phyloP scores from a whole-genome alignment of 371 early-diverging fungal genomes.

The Lichtheimia corymbifera region DNA sequence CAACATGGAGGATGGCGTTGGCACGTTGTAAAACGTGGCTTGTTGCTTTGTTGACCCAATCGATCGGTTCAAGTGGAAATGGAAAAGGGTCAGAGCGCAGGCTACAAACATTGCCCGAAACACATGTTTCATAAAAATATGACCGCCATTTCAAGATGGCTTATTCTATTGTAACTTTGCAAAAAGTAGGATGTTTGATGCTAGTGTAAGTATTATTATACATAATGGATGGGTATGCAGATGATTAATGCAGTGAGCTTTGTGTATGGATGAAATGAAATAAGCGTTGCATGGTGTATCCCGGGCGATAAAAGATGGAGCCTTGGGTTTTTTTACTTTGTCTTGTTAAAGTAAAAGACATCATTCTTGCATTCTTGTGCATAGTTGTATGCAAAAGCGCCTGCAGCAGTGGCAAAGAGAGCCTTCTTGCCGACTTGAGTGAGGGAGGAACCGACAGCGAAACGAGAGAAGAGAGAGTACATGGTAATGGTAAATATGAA shows the following conservation, averaged over 20 bases:
- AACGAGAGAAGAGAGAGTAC: conserved; percentile 24
- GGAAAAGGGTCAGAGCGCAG: too few species aligned
- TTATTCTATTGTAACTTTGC: background rate
- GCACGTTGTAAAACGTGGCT: too few species aligned
- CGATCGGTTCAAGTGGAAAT: too few species aligned
- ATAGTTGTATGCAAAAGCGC: conserved; percentile 29
- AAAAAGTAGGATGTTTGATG: background rate
- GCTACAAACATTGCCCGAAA: too few species aligned
- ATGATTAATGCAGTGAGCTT: too few species aligned
- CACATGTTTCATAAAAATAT: too few species aligned
- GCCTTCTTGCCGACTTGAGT: conserved; percentile 23
- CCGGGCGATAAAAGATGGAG: background rate
- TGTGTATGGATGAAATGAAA: background rate
- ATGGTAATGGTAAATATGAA: conserved; percentile 2
- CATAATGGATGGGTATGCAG: background rate
- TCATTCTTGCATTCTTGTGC: conserved; percentile 51
- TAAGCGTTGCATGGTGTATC: background rate
- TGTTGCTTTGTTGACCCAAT: too few species aligned
- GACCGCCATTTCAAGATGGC: too few species aligned
- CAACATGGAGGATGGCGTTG: too few species aligned
- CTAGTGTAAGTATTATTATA: background rate
- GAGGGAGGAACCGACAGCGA: conserved; percentile 18
- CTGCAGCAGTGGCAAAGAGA: conserved; percentile 9
- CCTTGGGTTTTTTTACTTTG: conserved; percentile 13
- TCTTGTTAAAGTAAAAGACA: conserved; percentile 39